Conservation (phyloP, 768 basidiomycete species). For the Boletus subcaerulescens region DNA sequence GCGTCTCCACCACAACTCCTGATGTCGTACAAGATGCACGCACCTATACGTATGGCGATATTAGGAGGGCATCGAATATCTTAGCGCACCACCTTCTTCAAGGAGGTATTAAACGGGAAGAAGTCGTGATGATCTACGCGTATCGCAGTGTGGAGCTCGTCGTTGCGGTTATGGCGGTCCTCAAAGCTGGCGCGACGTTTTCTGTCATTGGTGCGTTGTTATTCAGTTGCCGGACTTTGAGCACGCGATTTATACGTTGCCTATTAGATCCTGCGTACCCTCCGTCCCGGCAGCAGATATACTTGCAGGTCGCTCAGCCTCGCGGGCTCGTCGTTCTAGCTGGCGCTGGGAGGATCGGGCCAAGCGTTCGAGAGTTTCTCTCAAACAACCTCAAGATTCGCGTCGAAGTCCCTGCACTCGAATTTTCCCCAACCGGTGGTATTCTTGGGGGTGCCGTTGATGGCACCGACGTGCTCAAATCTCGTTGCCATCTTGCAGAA, state of each 20-base stretch:
- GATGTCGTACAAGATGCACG: slow-evolving; percentile 48
- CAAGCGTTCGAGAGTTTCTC: slow-evolving; percentile 83
- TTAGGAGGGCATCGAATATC: slow-evolving; percentile 83
- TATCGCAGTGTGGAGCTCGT: slow-evolving; percentile 95
- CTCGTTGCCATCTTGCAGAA: slow-evolving; percentile 47
- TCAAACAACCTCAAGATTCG: slow-evolving; percentile 76
- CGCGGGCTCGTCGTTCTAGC: slow-evolving; percentile 88
- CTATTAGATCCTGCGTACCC: slow-evolving; percentile 92
- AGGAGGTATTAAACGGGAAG: slow-evolving; percentile 84
- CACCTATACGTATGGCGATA: slow-evolving; percentile 74
- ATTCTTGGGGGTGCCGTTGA: slow-evolving; percentile 60
- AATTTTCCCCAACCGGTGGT: slow-evolving; percentile 60
- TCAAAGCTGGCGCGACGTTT: slow-evolving; percentile 95
- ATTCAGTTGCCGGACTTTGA: not conserved
- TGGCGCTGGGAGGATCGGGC: slow-evolving; percentile 79
- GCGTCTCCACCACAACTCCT: slow-evolving; percentile 41
- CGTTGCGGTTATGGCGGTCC: slow-evolving; percentile 93
- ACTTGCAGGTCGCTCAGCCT: slow-evolving; percentile 89
- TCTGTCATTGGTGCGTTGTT: slow-evolving; percentile 83
- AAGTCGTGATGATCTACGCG: slow-evolving; percentile 98
- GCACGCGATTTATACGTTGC: not conserved
- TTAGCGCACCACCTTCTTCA: slow-evolving; percentile 87
- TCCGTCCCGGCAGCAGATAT: slow-evolving; percentile 86
- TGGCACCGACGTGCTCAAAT: slow-evolving; percentile 61
- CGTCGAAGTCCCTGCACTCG: slow-evolving; percentile 86